Conservation (phyloP, 768 basidiomycete species). For the Lactarius vividus region DNA sequence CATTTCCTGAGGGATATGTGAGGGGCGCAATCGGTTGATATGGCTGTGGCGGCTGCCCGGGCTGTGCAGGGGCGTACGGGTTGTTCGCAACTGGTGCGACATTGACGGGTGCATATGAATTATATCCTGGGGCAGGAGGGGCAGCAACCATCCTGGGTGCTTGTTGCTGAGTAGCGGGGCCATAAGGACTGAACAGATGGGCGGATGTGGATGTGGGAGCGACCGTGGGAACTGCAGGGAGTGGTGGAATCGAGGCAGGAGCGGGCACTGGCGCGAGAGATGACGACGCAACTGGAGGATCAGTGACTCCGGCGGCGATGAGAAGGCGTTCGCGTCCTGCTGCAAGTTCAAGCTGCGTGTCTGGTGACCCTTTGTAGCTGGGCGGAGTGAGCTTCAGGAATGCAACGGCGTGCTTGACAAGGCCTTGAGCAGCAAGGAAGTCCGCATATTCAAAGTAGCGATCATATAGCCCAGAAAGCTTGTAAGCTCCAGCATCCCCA, state of each 20-base stretch:
- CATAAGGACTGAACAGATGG: conserved; percentile 28
- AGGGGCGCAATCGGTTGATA: conserved; percentile 14
- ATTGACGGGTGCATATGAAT: conserved; percentile 27
- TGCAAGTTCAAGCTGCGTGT: conserved; percentile 39
- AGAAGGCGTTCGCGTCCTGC: conserved; percentile 48
- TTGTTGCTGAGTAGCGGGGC: conserved; percentile 28
- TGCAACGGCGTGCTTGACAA: conserved; percentile 73
- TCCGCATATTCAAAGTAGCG: conserved; percentile 96
- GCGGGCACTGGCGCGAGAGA: conserved; percentile 27
- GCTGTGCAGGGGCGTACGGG: conserved; percentile 29
- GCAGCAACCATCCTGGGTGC: conserved; percentile 23
- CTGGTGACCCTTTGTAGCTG: conserved; percentile 67
- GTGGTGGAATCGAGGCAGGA: conserved; percentile 25
- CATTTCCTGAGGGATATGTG: conserved; percentile 18
- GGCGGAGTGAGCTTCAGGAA: conserved; percentile 79
- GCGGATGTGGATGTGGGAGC: conserved; percentile 22
- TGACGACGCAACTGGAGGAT: conserved; percentile 31
- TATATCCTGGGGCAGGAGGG: conserved; percentile 27
- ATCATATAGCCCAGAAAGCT: conserved; percentile 84
- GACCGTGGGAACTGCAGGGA: conserved; percentile 27
- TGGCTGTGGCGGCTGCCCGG: conserved; percentile 11
- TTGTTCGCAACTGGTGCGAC: conserved; percentile 22
- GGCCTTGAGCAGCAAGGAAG: conserved; percentile 85
- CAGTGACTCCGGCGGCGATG: conserved; percentile 36
- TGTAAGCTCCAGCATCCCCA: conserved; percentile 61